Conservation (phyloP, 2,329 filamentous ascomycete species). For the Cryphonectria carpinicola region DNA sequence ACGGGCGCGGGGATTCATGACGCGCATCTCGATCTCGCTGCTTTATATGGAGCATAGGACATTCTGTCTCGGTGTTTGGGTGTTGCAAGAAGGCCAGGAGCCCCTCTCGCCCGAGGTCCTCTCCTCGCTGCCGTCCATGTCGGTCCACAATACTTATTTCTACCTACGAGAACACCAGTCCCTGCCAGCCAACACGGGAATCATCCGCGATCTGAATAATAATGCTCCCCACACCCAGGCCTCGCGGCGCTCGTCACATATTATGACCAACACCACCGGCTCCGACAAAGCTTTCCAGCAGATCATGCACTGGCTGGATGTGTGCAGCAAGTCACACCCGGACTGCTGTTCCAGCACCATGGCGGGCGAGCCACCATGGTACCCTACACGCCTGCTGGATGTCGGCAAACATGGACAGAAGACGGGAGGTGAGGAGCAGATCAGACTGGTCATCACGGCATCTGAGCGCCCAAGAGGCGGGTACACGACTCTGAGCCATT, state of each 20-base stretch:
- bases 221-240: neutral
- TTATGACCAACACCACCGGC: neutral
- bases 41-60: neutral
- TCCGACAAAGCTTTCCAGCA: neutral
- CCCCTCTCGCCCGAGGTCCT: neutral
- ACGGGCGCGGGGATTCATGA: neutral
- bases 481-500: conserved; percentile 2
- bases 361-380: neutral
- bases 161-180: neutral
- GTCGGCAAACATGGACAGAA: neutral
- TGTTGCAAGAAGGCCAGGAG: neutral
- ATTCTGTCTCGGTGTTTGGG: neutral
- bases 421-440: neutral
- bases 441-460: neutral
- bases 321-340: neutral
- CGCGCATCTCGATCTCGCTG: neutral
- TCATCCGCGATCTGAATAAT: too few species aligned
- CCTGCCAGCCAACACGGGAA: neutral
- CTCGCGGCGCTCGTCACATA: neutral
- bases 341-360: neutral
- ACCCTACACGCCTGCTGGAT: neutral
- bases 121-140: neutral
- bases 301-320: neutral
- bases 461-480: neutral
- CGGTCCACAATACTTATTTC: neutral